Evolutionary conservation across 805 yeast species (phyloP).

Genomic region (Brettanomyces anomalus): DNA sequence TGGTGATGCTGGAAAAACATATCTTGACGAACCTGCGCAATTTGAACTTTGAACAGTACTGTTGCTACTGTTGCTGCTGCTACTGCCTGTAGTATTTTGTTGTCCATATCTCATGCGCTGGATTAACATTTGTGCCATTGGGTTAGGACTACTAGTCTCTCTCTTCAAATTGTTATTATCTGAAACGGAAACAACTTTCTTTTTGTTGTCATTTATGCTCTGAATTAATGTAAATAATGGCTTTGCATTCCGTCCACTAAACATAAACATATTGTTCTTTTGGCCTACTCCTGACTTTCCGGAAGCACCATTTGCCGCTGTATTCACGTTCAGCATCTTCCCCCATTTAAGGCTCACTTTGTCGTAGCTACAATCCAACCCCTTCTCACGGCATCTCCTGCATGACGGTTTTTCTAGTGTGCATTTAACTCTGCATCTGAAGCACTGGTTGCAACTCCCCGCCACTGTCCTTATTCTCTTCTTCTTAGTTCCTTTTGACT

Average conservation of each 20-base stretch:
- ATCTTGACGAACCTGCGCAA: no score
- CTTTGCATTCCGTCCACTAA: conserved; percentile 2
- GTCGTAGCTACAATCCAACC: conserved; percentile 34
- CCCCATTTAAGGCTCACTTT: conserved; percentile 37
- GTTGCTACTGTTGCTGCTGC: no score
- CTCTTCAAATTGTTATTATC: neutral
- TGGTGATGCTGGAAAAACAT: no score
- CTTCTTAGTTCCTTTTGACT: conserved; percentile 2
- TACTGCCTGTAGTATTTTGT: no score
- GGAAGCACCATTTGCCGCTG: neutral
- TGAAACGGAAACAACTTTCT: conserved; percentile 1
- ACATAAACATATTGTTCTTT: neutral
- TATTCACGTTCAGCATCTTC: conserved; percentile 25
- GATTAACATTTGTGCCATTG: no score
- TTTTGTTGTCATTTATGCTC: conserved; percentile 1
- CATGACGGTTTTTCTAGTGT: conserved; percentile 34
- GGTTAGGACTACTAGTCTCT: no score
- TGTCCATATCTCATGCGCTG: no score
- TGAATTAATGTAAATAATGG: conserved; percentile 2
- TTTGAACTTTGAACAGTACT: no score
- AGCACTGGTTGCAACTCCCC: conserved; percentile 37
- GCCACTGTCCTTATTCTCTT: conserved; percentile 19
- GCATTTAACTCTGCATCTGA: conserved; percentile 39
- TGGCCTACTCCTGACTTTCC: neutral
- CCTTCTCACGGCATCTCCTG: conserved; percentile 30